Evolutionary conservation across 345 rosid species (phyloP), one percentile per base, ranked within the genome.

Genomic region (Gossypium thurberi): DNA sequence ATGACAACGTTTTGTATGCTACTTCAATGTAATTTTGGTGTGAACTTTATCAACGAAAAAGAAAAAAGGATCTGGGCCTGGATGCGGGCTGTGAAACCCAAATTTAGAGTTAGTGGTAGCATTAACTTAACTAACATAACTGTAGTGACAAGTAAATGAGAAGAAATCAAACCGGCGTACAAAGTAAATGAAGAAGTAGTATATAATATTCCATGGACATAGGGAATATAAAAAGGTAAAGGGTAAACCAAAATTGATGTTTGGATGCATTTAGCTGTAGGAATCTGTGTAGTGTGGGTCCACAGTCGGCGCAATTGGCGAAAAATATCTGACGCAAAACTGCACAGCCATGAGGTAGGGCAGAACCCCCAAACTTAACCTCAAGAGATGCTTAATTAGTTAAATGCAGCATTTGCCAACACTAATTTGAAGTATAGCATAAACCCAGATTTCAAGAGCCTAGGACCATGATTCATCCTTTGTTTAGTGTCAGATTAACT

Each of bases 301-400:
- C 70, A 47, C 20, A 23, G 70, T 66, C 40, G 70, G 70, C 40
- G 20, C 55, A 46, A 66, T 65, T 66, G 70, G 20, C 56, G 13
- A 21, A 46, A 23, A 47, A 66, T 23, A 47, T 46, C 70, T 66
- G 70, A 46, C 26, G 70, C 70, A 66, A 28, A 17, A 14, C 55
- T 21, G 70, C 56, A 47, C 12, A 66, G 4, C 53, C 53, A 46
- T 26, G 50, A 28, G 28, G 20, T 1, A 9, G 17, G 20, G 40
- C 40, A 5, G 40, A 28, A 59, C 63, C 13, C 15, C 15, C 50
- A 46, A 28, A 2, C 63, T 25, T 17, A 25, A 13, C 63, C 63
- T 11, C 40, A 4, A 23, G 12, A 10, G 9, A 11, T 3, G 43
- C 11, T 25, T 46, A 33, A 33, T 4, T 33, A 33, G 7, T 5